A percentile compares a stretch with the other conserved stretches of the same genome.
phyloP scores from a whole-genome alignment of 1,139 yeast species.

The Taphrina pruni region DNA sequence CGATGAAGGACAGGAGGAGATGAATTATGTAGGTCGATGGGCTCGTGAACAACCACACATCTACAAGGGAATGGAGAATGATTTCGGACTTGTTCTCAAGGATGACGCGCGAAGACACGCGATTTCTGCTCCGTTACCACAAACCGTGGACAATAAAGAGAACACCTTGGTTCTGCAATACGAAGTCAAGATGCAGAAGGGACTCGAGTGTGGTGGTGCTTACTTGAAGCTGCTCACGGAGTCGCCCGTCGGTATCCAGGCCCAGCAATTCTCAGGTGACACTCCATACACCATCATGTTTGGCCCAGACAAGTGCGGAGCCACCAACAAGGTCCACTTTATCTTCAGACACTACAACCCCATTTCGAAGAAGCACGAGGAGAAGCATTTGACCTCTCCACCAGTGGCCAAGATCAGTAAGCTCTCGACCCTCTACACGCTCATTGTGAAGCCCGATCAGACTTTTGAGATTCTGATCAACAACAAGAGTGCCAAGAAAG shows the following conservation, averaged over 20 bases:
- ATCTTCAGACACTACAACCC: constrained; percentile 68
- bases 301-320: constrained; percentile 92
- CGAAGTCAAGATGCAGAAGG: constrained; percentile 81
- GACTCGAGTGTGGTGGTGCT: constrained; percentile 84
- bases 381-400: constrained; percentile 69
- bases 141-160: constrained; percentile 62
- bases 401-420: constrained; percentile 69
- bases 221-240: constrained; percentile 73
- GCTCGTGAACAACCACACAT: constrained; percentile 63
- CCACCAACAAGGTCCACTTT: constrained; percentile 77
- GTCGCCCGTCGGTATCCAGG: constrained; percentile 53
- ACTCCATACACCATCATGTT: constrained; percentile 87
- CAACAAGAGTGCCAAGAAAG: constrained; percentile 74
- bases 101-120: constrained; percentile 81
- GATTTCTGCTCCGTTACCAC: constrained; percentile 65
- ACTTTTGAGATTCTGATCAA: constrained; percentile 80
- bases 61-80: constrained; percentile 65
- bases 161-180: constrained; percentile 81
- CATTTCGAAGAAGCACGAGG: constrained; percentile 63
- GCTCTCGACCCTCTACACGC: constrained; percentile 71
- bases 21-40: constrained; percentile 74
- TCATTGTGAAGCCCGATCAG: constrained; percentile 67
- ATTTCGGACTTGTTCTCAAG: constrained; percentile 76
- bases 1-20: constrained; percentile 55
- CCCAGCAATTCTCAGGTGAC: constrained; percentile 61